Percentiles rank a stretch among this genome's conserved stretches.
These are phyloP conservation scores for Mentha longifolia DNA, from an alignment of 257 asterid species.

Conservation along the genomic window DNA sequence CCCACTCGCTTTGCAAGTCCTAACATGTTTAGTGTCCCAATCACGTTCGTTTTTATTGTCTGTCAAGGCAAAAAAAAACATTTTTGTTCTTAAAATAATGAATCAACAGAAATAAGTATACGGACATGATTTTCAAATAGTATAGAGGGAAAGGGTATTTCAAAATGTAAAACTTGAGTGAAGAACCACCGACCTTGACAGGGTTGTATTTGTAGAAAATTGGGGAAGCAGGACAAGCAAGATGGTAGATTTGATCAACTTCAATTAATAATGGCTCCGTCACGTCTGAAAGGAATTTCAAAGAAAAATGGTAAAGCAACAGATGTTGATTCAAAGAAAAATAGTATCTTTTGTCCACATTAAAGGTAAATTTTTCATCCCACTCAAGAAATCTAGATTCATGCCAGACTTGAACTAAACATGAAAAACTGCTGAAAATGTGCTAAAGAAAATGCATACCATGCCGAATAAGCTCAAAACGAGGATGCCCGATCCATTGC, in stretches of 20 bases:
- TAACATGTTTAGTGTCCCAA: slow-evolving; percentile 94
- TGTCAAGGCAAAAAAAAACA: slow-evolving; percentile 31
- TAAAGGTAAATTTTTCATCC: not conserved
- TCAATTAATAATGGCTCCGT: slow-evolving; percentile 86
- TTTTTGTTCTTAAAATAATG: not conserved
- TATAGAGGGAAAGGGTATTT: not conserved
- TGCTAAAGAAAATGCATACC: slow-evolving; percentile 45
- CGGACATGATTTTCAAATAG: not conserved
- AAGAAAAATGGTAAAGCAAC: not conserved
- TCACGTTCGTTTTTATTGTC: slow-evolving; percentile 96
- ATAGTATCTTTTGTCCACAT: not conserved
- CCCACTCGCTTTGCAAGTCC: slow-evolving; percentile 99
- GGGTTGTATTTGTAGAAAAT: slow-evolving; percentile 94
- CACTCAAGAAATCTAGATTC: not conserved
- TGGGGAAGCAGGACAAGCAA: slow-evolving; percentile 98
- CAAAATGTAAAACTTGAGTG: slow-evolving; percentile 1
- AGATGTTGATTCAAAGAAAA: not conserved
- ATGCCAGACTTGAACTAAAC: not conserved
- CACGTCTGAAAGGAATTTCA: slow-evolving; percentile 52
- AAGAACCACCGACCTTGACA: slow-evolving; percentile 62
- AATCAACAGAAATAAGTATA: not conserved
- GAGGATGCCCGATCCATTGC: slow-evolving; percentile 94
- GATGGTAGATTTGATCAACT: slow-evolving; percentile 93
- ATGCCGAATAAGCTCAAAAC: slow-evolving; percentile 95
- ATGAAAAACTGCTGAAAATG: slow-evolving; percentile 8